Evolutionary conservation across 108 stramenopile species (phyloP), one percentile per base, ranked within the genome.

Genomic region (Licmophora abbreviata): DNA sequence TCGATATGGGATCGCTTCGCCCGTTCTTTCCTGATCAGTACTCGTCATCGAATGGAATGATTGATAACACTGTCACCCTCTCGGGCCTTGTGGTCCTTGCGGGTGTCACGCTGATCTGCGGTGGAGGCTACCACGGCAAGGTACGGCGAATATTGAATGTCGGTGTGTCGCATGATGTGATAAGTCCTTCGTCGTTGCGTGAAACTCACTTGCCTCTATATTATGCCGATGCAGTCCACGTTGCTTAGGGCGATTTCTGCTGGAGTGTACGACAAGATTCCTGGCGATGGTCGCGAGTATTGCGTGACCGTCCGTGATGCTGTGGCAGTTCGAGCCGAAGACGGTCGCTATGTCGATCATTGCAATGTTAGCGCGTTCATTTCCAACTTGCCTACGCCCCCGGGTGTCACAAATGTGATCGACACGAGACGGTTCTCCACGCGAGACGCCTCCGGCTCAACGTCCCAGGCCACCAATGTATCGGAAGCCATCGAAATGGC

Each of bases 91-190:
- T 73, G 9, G 71, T 96, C 15, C 93, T 89, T 7, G 49, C 51
- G 5, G 94, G 94, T 37, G 77, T 95, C 20, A 93, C 92, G 1
- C 71, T 95, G 30, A 93, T 97, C 48, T 92, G 92, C 29, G 96
- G 96, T 25, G 94, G 96, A 24, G 96, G 94, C 12, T 97, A 93
- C 47, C 96, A 97, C 55, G 96, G 96, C 3, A 97, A 97, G 35
- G 22, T 32, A 4, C 31, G 52, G 1, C 20, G 38, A 40, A 40
- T 40, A 20, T 3, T 4, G 12, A 5, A 5, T 40, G 4, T n/a
- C 17, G 4, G 28, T n/a, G 2, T 4, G 2, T 31, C 4, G 17
- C 12, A 2, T 51, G 49, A n/a, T 5, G 49, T 51, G 1, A 17
- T 4, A 17, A 18, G 30, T 35, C 3, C 29, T 3, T 6, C 4